Conservation (phyloP, 2,329 filamentous ascomycete genomes). For the Penicillium aurantiogriseum region DNA sequence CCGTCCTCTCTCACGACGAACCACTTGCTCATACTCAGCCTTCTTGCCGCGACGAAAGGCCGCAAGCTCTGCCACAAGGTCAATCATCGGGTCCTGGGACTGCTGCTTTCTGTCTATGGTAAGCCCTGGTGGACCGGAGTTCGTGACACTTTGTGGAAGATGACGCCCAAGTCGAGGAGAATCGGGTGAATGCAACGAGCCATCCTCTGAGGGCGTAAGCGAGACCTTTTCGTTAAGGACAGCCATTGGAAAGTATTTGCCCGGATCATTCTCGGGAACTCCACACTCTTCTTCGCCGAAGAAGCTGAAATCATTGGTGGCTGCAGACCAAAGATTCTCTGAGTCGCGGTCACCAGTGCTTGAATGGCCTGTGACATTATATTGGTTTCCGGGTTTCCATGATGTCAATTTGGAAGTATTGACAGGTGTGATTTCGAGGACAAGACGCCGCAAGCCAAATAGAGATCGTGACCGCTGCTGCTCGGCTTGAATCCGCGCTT, state of each 20-base stretch:
- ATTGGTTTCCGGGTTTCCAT: constrained; percentile 47
- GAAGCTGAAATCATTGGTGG: constrained; percentile 60
- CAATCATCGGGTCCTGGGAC: constrained; percentile 34
- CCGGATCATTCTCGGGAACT: constrained; percentile 47
- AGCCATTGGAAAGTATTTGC: constrained; percentile 46
- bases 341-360: constrained; percentile 60
- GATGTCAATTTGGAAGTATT: constrained; percentile 23
- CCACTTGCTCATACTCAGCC: constrained; percentile 45
- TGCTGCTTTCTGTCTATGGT: constrained; percentile 8
- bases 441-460: constrained; percentile 56
- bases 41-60: constrained; percentile 55
- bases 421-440: constrained; percentile 53
- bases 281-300: constrained; percentile 59
- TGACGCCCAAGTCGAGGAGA: constrained; percentile 13
- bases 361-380: constrained; percentile 51
- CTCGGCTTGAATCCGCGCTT: constrained; percentile 50
- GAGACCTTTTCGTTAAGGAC: constrained; percentile 46
- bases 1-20: constrained; percentile 29
- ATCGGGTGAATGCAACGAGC: constrained; percentile 18
- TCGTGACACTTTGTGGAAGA: constrained; percentile 7
- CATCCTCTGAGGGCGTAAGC: constrained; percentile 37
- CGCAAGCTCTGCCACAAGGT: constrained; percentile 55
- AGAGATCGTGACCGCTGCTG: constrained; percentile 50
- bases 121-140: constrained; percentile 1
- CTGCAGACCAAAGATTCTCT: constrained; percentile 60